phyloP scores from a whole-genome alignment of 345 rosid genomes.

The Heritiera fomes region DNA sequence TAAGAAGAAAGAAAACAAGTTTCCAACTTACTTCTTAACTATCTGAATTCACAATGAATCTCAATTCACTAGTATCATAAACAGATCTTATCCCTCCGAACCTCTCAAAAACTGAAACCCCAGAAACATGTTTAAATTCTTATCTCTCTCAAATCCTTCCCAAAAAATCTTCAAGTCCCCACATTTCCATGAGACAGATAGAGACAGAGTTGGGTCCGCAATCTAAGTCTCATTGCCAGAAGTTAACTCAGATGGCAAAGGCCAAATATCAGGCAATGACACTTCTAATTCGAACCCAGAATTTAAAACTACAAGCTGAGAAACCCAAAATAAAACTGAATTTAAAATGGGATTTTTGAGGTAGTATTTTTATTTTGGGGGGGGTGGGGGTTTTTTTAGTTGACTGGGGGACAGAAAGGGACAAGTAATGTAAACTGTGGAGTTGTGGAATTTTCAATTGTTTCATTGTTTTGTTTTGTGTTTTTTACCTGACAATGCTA shows the following conservation, averaged over 20 bases:
- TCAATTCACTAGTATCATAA: constrained; percentile 61
- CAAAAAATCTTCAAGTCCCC: constrained; percentile 51
- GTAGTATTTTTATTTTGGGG: background rate
- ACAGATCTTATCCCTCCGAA: constrained; percentile 38
- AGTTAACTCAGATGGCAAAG: constrained; percentile 66
- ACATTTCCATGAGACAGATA: constrained; percentile 51
- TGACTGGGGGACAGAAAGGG: too few relatives aligned
- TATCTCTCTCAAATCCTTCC: constrained; percentile 68
- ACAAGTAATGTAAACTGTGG: too few relatives aligned
- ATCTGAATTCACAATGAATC: constrained; percentile 57
- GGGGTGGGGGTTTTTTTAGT: too few relatives aligned
- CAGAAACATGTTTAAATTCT: constrained; percentile 42
- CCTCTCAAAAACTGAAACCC: constrained; percentile 31
- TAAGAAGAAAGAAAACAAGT: constrained; percentile 11
- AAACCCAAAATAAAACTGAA: constrained; percentile 3
- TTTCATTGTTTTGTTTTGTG: too few relatives aligned
- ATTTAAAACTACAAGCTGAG: constrained; percentile 6
- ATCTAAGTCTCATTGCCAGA: constrained; percentile 62
- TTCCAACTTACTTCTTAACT: constrained; percentile 52
- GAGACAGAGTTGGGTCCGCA: constrained; percentile 56
- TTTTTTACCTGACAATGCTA: too few relatives aligned
- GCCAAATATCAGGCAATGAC: constrained; percentile 67
- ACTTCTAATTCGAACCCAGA: constrained; percentile 22
- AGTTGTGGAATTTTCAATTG: background rate
- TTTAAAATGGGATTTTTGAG: background rate